Evolutionary conservation across 2,329 filamentous ascomycete species (phyloP).

Genomic region (Tolypocladium cylindrosporum): DNA sequence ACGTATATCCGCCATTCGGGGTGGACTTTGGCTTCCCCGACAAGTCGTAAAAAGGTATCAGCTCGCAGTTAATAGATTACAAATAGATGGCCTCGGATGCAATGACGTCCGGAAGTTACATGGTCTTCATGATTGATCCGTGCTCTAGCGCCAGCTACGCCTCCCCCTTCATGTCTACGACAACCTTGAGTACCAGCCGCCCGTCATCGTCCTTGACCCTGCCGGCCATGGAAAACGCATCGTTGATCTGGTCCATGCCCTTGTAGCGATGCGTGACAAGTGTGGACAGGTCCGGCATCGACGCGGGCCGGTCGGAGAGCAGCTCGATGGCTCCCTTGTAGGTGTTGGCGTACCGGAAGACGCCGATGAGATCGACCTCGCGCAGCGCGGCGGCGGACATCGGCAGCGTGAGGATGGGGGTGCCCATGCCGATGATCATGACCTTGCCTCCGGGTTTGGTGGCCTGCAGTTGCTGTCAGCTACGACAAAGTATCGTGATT

Average conservation of each 20-base stretch:
- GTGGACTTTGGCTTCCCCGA: conserved; percentile 65
- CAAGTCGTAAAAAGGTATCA: conserved; percentile 28
- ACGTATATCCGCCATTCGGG: conserved; percentile 60
- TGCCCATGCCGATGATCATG: conserved; percentile 65
- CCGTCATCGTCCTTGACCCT: conserved; percentile 60
- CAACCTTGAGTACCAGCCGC: conserved; percentile 65
- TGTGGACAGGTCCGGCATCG: conserved; percentile 54
- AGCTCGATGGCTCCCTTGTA: conserved; percentile 49
- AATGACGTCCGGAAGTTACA: background rate
- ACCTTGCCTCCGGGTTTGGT: conserved; percentile 59
- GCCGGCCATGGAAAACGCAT: conserved; percentile 64
- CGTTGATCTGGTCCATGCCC: conserved; percentile 51
- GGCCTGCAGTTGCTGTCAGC: conserved; percentile 22
- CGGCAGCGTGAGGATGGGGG: conserved; percentile 58
- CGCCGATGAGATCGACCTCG: conserved; percentile 62
- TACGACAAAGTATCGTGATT: background rate
- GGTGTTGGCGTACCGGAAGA: conserved; percentile 67
- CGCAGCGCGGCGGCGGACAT: conserved; percentile 58
- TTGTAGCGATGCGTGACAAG: conserved; percentile 62
- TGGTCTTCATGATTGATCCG: background rate
- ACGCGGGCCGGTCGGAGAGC: conserved; percentile 34
- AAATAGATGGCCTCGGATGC: background rate
- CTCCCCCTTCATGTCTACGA: conserved; percentile 37
- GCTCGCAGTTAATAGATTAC: background rate
- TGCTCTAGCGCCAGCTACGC: background rate